Conservation (phyloP, 2,329 filamentous ascomycete species). For the Cercospora zeae-maydis region DNA sequence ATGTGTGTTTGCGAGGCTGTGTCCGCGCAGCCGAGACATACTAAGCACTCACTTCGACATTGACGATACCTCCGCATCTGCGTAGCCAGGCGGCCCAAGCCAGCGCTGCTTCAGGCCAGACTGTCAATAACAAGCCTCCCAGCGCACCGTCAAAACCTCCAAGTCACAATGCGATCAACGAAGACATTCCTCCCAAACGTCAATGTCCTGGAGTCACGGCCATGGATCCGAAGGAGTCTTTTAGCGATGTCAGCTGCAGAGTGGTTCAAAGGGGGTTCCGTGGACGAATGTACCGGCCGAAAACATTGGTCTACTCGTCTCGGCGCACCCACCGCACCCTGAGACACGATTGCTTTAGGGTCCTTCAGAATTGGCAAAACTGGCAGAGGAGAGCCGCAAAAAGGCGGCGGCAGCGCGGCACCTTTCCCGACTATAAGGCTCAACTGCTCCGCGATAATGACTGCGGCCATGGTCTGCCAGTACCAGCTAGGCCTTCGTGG, state of each 20-base stretch:
- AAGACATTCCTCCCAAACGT: not conserved
- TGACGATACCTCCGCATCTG: slow-evolving; percentile 14
- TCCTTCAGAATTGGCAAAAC: slow-evolving; percentile 81
- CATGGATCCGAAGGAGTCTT: not conserved
- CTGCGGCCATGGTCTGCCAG: too few species aligned
- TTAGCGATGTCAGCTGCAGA: slow-evolving; percentile 45
- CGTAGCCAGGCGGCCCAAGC: slow-evolving; percentile 2
- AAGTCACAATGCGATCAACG: not conserved
- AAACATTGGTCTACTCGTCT: slow-evolving; percentile 60
- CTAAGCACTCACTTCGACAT: not conserved
- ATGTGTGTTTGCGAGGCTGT: too few species aligned
- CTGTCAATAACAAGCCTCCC: not conserved
- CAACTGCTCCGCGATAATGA: too few species aligned
- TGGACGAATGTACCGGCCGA: slow-evolving; percentile 72
- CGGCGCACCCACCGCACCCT: slow-evolving; percentile 51
- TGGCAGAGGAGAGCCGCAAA: slow-evolving; percentile 82
- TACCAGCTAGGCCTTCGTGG: too few species aligned
- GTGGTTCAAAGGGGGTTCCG: slow-evolving; percentile 79
- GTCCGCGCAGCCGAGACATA: not conserved
- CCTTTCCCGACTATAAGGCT: too few species aligned
- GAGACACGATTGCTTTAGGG: slow-evolving; percentile 71
- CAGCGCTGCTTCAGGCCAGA: not conserved
- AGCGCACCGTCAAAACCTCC: not conserved
- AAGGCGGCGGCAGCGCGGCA: slow-evolving; percentile 53
- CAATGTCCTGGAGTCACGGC: not conserved